Conservation (phyloP, 169 alveolate species). For the Eimeria falciformis region DNA sequence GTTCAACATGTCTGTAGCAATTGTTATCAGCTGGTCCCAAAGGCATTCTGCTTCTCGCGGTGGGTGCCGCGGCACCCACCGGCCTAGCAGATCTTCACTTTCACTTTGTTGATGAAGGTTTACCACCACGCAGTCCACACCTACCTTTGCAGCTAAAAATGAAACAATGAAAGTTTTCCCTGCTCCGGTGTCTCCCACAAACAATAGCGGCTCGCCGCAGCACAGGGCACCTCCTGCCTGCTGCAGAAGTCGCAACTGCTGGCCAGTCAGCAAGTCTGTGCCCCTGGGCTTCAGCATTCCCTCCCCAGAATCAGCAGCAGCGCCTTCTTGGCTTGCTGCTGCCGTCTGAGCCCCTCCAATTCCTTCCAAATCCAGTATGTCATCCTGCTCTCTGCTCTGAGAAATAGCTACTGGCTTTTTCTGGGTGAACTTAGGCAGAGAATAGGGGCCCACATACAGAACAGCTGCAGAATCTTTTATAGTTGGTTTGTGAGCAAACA, state of each 20-base stretch:
- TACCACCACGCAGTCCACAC: constrained; percentile 92
- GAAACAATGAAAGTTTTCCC: constrained; percentile 98
- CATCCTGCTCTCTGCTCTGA: not conserved
- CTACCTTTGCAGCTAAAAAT: constrained; percentile 91
- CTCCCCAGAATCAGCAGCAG: not conserved
- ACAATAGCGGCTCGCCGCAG: constrained; percentile 95
- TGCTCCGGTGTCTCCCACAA: constrained; percentile 99
- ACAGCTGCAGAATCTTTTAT: not conserved
- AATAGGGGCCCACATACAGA: constrained; percentile 49
- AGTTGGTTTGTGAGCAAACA: constrained; percentile 34
- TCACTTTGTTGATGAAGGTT: constrained; percentile 95
- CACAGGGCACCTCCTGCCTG: constrained; percentile 87
- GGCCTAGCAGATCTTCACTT: constrained; percentile 93
- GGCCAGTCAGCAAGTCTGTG: constrained; percentile 78
- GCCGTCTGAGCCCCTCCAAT: not conserved
- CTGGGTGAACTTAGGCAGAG: not conserved
- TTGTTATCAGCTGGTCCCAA: constrained; percentile 32
- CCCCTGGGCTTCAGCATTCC: not conserved
- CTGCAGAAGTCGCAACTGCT: constrained; percentile 88
- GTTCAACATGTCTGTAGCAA: not conserved
- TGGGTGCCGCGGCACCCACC: constrained; percentile 82
- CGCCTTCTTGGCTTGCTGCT: constrained; percentile 8
- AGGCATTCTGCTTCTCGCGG: constrained; percentile 26
- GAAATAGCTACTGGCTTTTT: not conserved
- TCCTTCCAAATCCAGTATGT: not conserved